Evolutionary conservation across 1,284 basidiomycete genomes (phyloP), one percentile per base, ranked within the genome.

Genomic region (Golubevia sp.): DNA sequence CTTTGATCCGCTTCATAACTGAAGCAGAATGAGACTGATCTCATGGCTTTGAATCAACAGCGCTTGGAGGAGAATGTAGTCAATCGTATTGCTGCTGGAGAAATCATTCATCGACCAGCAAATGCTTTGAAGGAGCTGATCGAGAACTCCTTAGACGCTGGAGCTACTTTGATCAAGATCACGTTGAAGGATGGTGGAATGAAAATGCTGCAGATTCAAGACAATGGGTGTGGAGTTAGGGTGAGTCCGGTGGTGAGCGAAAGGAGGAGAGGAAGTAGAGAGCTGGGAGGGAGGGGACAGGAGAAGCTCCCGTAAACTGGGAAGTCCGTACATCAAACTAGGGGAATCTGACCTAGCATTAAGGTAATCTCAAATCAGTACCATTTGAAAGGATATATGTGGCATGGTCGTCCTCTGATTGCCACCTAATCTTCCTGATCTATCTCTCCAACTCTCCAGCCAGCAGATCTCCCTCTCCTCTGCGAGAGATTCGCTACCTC

Each of bases 401-500:
- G 4, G 30, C 30, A 34, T 5, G 30, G 4, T 34, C 30, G 4
- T 5, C 11, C 5, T 34, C 30, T 34, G 30, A 34, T 34, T 34
- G 4, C 11, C 30, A n/a, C 30, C 30, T 24, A 5, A 26, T 52
- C 27, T 13, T 49, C 26, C 26, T 60, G 34, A 2, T 18, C 56
- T 51, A 23, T 55, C 30, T 25, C 24, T 24, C 44, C 48, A 7
- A 18, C 30, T 25, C 24, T 55, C 38, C 11, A 25, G 27, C 34
- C 88, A 83, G 81, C 84, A 6, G 96, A 99, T 77, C 86, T 99
- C 2, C 90, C 93, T 0, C 90, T 99, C 18, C 88, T 99, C 1
- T 96, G 96, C 56, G 92, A 97, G 82, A 87, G 97, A 11, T 98
- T 97, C 82, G 96, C 97, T 8, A 99, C 97, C 0, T 97, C 94